phyloP scores from a whole-genome alignment of 179 eudicot genomes.

The Corrigiola litoralis region DNA sequence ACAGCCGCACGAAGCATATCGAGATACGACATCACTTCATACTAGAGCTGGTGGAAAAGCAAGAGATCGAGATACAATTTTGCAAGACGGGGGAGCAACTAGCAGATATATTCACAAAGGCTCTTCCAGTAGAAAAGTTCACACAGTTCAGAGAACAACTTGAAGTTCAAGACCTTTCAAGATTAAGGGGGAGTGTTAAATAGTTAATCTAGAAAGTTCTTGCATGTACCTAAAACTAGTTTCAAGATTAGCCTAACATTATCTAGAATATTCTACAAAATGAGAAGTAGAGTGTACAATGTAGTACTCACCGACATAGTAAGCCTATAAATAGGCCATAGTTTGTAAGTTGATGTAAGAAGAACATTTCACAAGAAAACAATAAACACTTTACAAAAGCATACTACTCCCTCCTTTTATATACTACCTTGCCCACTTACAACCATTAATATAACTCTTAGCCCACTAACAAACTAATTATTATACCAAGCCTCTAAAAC shows the following conservation, averaged over 20 bases:
- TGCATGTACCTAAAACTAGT: too few relatives aligned
- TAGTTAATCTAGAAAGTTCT: neutral
- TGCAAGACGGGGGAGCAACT: neutral
- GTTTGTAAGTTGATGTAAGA: too few relatives aligned
- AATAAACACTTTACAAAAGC: too few relatives aligned
- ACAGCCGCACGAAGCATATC: neutral
- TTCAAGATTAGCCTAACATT: too few relatives aligned
- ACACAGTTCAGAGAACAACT: neutral
- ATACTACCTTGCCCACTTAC: too few relatives aligned
- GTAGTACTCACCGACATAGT: too few relatives aligned
- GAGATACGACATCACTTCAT: constrained; percentile 6
- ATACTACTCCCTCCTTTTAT: too few relatives aligned
- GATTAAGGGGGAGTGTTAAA: neutral
- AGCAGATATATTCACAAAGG: neutral
- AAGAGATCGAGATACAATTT: neutral
- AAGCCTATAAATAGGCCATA: too few relatives aligned
- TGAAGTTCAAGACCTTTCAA: neutral
- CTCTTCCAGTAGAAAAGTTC: neutral
- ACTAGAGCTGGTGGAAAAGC: neutral
- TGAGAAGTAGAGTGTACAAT: too few relatives aligned
- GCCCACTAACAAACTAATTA: constrained; percentile 51
- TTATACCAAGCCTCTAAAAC: too few relatives aligned
- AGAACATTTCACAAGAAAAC: too few relatives aligned
- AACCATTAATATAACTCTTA: constrained; percentile 31
- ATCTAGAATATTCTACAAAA: too few relatives aligned